A percentile compares a stretch with the other conserved stretches of the same genome.
These are phyloP conservation scores for Nothomitra cinnamomea DNA, from an alignment of 2,329 filamentous ascomycete genomes.

Conservation along the genomic window DNA sequence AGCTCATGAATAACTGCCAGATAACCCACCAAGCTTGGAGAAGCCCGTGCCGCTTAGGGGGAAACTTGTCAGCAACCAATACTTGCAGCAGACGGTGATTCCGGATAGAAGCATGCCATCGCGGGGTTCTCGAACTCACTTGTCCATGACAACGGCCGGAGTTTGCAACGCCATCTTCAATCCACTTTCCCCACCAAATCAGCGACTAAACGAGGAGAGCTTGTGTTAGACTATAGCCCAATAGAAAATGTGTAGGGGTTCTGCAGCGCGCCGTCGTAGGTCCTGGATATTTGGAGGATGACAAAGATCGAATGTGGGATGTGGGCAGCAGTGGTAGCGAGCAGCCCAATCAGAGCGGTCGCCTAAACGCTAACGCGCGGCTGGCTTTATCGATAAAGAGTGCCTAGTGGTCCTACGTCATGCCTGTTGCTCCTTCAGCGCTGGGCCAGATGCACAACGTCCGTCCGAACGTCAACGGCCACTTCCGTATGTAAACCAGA, in stretches of 20 bases:
- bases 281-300: neutral
- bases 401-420: no score
- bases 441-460: no score
- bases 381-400: constrained; percentile 2
- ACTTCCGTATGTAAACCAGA: no score
- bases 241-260: neutral
- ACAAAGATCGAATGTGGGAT: neutral
- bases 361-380: constrained; percentile 1
- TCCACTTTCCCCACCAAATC: neutral
- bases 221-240: neutral
- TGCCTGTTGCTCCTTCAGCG: no score
- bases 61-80: constrained; percentile 3
- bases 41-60: constrained; percentile 83
- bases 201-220: neutral
- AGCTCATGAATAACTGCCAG: neutral
- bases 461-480: no score
- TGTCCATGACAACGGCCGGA: constrained; percentile 99
- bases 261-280: neutral
- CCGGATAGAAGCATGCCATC: neutral
- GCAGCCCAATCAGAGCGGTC: neutral
- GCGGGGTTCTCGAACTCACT: constrained; percentile 45
- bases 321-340: neutral
- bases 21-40: constrained; percentile 77
- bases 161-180: constrained; percentile 89
- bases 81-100: constrained; percentile 13